Conservation (phyloP, 495 filamentous ascomycete genomes). For the Diplogelasinospora grovesii region DNA sequence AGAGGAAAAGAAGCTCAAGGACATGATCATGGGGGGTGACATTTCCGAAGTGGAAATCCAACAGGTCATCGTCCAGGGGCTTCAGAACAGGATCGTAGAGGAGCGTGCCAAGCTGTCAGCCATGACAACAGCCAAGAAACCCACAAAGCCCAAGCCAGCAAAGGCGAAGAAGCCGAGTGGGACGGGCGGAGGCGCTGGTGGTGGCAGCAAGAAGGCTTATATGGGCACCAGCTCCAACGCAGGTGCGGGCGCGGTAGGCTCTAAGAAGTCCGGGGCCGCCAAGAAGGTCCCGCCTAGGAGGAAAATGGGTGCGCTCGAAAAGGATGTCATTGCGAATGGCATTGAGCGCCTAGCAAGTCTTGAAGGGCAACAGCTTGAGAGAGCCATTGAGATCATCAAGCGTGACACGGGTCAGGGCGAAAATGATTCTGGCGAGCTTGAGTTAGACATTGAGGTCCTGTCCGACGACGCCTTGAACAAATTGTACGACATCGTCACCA, state of each 20-base stretch:
- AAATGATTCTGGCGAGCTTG: constrained; percentile 76
- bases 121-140: constrained; percentile 30
- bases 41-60: constrained; percentile 53
- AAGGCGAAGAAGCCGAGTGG: constrained; percentile 34
- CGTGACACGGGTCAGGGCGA: constrained; percentile 74
- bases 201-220: constrained; percentile 26
- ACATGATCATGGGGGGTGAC: constrained; percentile 58
- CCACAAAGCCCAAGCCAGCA: constrained; percentile 30
- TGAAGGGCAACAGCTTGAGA: constrained; percentile 62
- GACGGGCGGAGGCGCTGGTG: constrained; percentile 9
- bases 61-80: constrained; percentile 37
- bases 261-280: constrained; percentile 38
- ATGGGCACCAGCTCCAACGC: not conserved
- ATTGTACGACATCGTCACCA: constrained; percentile 70
- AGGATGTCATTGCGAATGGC: constrained; percentile 76
- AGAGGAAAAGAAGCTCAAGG: constrained; percentile 59
- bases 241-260: constrained; percentile 21
- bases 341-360: constrained; percentile 74
- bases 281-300: constrained; percentile 47
- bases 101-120: constrained; percentile 40
- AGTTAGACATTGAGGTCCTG: constrained; percentile 84
- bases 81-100: constrained; percentile 42
- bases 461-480: constrained; percentile 65
- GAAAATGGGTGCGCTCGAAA: constrained; percentile 63
- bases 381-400: constrained; percentile 85